These are phyloP conservation scores for Phyllosticta citrichinensis DNA, from an alignment of 2,329 filamentous ascomycete species.

Conservation along the genomic window DNA sequence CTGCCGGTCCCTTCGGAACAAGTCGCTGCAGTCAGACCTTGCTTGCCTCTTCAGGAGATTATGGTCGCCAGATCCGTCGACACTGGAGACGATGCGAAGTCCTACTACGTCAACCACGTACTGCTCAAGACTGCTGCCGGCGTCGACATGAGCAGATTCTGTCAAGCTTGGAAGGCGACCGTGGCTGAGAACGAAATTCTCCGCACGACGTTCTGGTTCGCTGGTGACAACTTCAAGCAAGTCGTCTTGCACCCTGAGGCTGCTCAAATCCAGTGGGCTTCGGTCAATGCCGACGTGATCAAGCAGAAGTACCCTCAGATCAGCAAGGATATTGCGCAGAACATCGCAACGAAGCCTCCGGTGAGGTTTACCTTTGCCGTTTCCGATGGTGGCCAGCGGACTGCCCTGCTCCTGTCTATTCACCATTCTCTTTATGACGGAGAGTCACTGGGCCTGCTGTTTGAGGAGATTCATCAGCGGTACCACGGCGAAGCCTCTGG, in stretches of 20 bases:
- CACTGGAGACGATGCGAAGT: slow-evolving; percentile 17
- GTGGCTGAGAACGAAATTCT: slow-evolving; percentile 38
- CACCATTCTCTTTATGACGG: slow-evolving; percentile 31
- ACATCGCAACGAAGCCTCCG: slow-evolving; percentile 16
- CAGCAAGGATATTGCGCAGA: slow-evolving; percentile 12
- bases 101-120: slow-evolving; percentile 31
- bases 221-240: slow-evolving; percentile 15
- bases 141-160: slow-evolving; percentile 37
- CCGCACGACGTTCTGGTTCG: slow-evolving; percentile 49
- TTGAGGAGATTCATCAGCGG: slow-evolving; percentile 22
- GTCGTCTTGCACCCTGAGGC: slow-evolving; percentile 19
- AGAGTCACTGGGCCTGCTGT: slow-evolving; percentile 24
- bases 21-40: slow-evolving; percentile 17
- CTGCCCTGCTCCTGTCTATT: slow-evolving; percentile 23
- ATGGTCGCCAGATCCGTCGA: slow-evolving; percentile 29
- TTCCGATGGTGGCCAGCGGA: slow-evolving; percentile 15
- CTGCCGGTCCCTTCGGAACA: slow-evolving; percentile 10
- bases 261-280: slow-evolving; percentile 15
- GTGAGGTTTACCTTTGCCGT: slow-evolving; percentile 17
- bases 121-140: slow-evolving; percentile 22
- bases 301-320: slow-evolving; percentile 9
- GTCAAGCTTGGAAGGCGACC: slow-evolving; percentile 36
- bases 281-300: slow-evolving; percentile 12
- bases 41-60: slow-evolving; percentile 24
- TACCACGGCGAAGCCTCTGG: slow-evolving; percentile 15